Evolutionary conservation across 129 eudicot species (phyloP).

Genomic region (Rutidosis leptorrhynchoides): DNA sequence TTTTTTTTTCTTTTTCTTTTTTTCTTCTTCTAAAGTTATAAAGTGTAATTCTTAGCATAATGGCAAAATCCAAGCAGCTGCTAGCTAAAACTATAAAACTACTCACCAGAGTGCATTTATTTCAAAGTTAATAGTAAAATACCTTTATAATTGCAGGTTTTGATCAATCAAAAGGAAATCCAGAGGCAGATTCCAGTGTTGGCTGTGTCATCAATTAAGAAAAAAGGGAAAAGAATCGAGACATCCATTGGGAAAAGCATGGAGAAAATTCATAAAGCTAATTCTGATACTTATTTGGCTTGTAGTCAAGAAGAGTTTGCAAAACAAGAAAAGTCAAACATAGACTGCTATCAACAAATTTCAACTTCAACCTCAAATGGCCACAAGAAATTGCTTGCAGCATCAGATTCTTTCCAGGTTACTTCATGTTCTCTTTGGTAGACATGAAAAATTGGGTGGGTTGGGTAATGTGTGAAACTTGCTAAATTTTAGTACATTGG

Average conservation of each 20-base stretch:
- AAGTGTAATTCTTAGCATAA: not conserved
- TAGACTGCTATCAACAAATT: conserved; percentile 70
- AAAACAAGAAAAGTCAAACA: conserved; percentile 65
- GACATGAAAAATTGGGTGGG: not conserved
- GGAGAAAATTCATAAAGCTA: conserved; percentile 69
- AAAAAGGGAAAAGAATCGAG: conserved; percentile 85
- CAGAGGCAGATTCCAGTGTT: conserved; percentile 59
- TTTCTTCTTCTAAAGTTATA: not conserved
- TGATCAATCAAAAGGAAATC: conserved; percentile 62
- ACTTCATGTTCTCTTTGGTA: not conserved
- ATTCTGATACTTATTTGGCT: conserved; percentile 81
- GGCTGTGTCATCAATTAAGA: conserved; percentile 54
- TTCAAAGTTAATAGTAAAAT: not conserved
- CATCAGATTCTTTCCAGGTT: conserved; percentile 85
- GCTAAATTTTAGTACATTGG: not conserved
- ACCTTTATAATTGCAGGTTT: conserved; percentile 41
- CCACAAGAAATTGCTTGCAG: conserved; percentile 62
- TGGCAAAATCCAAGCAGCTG: not conserved
- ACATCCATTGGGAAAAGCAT: conserved; percentile 65
- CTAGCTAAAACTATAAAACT: not conserved
- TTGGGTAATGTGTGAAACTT: not conserved
- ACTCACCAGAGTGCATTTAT: not conserved
- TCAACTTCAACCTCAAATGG: conserved; percentile 48
- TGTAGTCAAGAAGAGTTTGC: conserved; percentile 73
- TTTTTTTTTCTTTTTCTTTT: too few relatives aligned